Evolutionary conservation across 2,329 filamentous ascomycete species (phyloP), one percentile per base, ranked within the genome.

Genomic region (Camptophora hylomeconis): DNA sequence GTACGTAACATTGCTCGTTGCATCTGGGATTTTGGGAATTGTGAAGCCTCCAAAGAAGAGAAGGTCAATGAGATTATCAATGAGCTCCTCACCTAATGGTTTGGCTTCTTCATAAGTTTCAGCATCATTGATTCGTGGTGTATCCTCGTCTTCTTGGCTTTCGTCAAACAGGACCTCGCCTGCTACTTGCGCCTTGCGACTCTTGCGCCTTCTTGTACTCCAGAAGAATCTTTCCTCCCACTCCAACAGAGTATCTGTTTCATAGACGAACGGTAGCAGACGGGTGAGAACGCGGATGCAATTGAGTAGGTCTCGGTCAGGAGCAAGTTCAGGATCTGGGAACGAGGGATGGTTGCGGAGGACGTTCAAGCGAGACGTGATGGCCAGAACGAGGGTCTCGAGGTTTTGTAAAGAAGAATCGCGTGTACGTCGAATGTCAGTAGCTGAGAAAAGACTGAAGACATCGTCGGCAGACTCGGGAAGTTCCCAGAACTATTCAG

Each of bases 141-240:
- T 47, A 45, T 67, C 65, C 27, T 61, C 57, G 8, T 64, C 53
- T 39, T 64, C 60, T 30, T 72, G 64, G 2, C 69, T 69, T 49
- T 80, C 83, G 48, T 93, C 86, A 46, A 93, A 93, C 14, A 93
- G 63, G 12, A 93, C 71, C 54, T 92, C 81, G 27, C 70, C 71
- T 20, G 73, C 67, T 28, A 81, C 66, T 38, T 68, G 63, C 6
- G 71, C 64, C 42, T 69, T 75, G 33, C 75, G 72, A 21, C 72
- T 82, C 51, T 69, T 74, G 57, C 76, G 84, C 53, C 72, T 70
- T 42, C 83, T 67, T 25, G 69, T 63, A 2, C 70, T 67, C 89
- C 89, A 95, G 50, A 98, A 94, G 66, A 98, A 93, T 37, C 69
- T 73, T 38, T 92, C 78, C 49, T 95, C 84, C 89, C 89, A 98